Percentiles rank a stretch among this genome's conserved stretches.
Evolutionary conservation across 2,329 filamentous ascomycete genomes (phyloP).

Genomic region (Fusarium abutilonis): DNA sequence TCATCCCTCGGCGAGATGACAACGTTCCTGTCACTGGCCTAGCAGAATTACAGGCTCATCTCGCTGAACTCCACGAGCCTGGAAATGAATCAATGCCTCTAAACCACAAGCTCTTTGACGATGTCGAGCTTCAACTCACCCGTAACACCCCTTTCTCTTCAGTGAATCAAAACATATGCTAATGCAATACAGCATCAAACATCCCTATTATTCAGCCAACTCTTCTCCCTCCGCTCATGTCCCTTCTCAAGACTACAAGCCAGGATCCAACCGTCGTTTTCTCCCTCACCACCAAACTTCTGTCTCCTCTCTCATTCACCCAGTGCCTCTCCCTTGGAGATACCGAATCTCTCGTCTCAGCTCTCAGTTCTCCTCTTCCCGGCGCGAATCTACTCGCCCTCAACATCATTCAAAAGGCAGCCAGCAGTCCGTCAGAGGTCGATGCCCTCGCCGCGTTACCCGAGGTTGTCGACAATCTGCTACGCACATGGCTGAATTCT

Average conservation of each 20-base stretch:
- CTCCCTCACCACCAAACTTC: conserved; percentile 64
- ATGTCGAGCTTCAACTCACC: conserved; percentile 68
- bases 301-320: conserved; percentile 63
- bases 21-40: conserved; percentile 58
- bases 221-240: conserved; percentile 64
- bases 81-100: conserved; percentile 55
- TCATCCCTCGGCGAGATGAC: conserved; percentile 51
- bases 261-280: conserved; percentile 63
- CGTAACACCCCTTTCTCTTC: conserved; percentile 48
- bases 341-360: conserved; percentile 60
- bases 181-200: conserved; percentile 56
- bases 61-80: conserved; percentile 57
- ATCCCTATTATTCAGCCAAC: conserved; percentile 61
- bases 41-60: conserved; percentile 63
- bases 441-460: conserved; percentile 62
- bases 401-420: conserved; percentile 65
- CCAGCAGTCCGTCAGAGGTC: conserved; percentile 58
- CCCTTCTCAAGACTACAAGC: conserved; percentile 61
- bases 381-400: conserved; percentile 68
- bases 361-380: conserved; percentile 63
- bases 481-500: conserved; percentile 63
- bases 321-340: conserved; percentile 63
- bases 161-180: neutral
- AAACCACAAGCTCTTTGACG: conserved; percentile 64
- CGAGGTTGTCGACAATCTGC: conserved; percentile 58